Evolutionary conservation across 2,329 filamentous ascomycete genomes (phyloP), one percentile per base, ranked within the genome.

Genomic region (Dichotomopilus funicola): DNA sequence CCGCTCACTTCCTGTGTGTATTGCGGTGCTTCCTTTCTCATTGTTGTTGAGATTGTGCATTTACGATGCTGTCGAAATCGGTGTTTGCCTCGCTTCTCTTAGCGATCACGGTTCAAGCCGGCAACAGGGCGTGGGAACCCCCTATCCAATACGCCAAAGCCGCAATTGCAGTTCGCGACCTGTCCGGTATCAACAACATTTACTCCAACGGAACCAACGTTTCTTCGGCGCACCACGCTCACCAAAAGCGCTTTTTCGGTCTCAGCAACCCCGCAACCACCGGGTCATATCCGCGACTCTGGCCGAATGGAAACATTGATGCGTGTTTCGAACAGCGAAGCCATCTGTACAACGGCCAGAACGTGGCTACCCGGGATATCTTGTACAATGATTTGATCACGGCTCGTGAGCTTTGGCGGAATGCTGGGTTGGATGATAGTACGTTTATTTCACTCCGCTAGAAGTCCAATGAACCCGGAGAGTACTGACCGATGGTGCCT

Each of bases 121-220:
- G 48, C 27, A 50, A 38, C 48, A 36, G 48, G 9, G 36, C 36
- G 6, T 50, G 48, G 48, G 35, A 50, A 12, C 48, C 48, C 31
- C 48, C 37, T 42, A 50, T 50, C 10, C 36, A 41, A 8, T n/a
- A 50, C 27, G 48, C 48, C 11, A 50, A 50, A 38, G 48, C 48
- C 19, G 48, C 48, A 27, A 50, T 50, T 8, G 37, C 48, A 11
- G 37, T 27, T 5, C 48, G 48, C n/a, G 48, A 42, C 27, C 48
- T 50, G 3, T 50, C 48, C 9, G 48, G 48, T n/a, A 31, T 50
- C 48, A 50, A 41, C 36, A 50, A 50, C 48, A 41, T 50, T 5
- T 50, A 50, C 31, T 50, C 35, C 27, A 50, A 50, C 36, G 48
- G 48, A 12, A 50, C 48, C 19, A 50, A 50, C 31, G 36, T 50